These are phyloP conservation scores for Solanum microdontum DNA, from an alignment of 257 asterid species.

Conservation along the genomic window DNA sequence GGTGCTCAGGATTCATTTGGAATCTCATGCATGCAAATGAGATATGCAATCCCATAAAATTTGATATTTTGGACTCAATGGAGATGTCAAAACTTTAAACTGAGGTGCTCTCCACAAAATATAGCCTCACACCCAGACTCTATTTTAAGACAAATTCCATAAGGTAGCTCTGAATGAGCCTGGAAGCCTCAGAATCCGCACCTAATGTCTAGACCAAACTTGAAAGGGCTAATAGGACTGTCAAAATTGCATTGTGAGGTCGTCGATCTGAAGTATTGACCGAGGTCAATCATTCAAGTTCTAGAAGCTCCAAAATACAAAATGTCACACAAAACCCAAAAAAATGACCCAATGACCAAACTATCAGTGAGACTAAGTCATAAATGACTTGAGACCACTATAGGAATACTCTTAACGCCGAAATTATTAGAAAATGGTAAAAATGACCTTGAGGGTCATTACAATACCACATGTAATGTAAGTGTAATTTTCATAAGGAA, in stretches of 20 bases:
- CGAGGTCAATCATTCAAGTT: background rate
- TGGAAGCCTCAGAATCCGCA: background rate
- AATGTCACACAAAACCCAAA: background rate
- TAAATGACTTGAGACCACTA: background rate
- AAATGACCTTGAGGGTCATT: background rate
- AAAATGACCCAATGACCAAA: background rate
- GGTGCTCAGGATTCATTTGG: too few relatives aligned
- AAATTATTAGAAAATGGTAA: background rate
- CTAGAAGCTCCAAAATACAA: too few relatives aligned
- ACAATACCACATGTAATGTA: background rate
- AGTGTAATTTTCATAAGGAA: background rate
- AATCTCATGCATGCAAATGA: too few relatives aligned
- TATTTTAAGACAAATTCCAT: background rate
- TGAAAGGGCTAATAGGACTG: background rate
- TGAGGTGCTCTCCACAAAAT: background rate
- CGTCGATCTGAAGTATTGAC: background rate
- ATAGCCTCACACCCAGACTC: background rate
- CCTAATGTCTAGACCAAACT: background rate
- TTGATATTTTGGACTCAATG: background rate
- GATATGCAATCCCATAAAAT: too few relatives aligned
- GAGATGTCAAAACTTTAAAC: background rate
- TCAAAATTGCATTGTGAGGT: background rate
- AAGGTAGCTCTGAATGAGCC: background rate
- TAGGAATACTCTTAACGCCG: background rate
- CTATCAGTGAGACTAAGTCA: too few relatives aligned